Evolutionary conservation across 1,139 yeast genomes (phyloP).

Genomic region (Diutina mesorugosa): DNA sequence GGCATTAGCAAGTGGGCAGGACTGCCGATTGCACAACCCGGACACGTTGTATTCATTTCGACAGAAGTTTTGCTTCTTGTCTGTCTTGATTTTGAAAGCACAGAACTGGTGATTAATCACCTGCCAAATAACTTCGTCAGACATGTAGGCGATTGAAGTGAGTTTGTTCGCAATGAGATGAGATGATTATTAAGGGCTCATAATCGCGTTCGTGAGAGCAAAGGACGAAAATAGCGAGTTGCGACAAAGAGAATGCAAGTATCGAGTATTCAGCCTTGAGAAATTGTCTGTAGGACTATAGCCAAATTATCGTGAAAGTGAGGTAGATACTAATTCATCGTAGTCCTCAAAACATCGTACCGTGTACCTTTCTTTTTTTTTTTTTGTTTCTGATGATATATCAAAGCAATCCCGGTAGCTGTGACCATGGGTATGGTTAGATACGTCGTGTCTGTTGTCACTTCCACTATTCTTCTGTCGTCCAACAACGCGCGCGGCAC

Average conservation of each 20-base stretch:
- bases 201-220: not conserved
- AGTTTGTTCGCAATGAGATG: not conserved
- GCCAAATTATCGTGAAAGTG: no score
- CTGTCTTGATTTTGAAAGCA: slow-evolving; percentile 73
- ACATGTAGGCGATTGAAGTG: slow-evolving; percentile 11
- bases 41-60: slow-evolving; percentile 81
- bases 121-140: slow-evolving; percentile 74
- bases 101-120: slow-evolving; percentile 84
- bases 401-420: no score
- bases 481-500: not conserved
- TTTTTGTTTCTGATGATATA: no score
- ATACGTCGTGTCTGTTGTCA: not conserved
- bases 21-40: slow-evolving; percentile 84
- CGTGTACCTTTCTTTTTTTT: no score
- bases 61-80: slow-evolving; percentile 72
- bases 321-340: no score
- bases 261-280: no score
- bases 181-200: not conserved
- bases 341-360: no score
- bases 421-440: no score
- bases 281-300: no score
- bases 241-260: no score
- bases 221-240: no score
- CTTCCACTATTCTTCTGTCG: not conserved
- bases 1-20: slow-evolving; percentile 94